These are phyloP conservation scores for Citrus unshiu DNA, from an alignment of 345 rosid genomes.

Conservation along the genomic window DNA sequence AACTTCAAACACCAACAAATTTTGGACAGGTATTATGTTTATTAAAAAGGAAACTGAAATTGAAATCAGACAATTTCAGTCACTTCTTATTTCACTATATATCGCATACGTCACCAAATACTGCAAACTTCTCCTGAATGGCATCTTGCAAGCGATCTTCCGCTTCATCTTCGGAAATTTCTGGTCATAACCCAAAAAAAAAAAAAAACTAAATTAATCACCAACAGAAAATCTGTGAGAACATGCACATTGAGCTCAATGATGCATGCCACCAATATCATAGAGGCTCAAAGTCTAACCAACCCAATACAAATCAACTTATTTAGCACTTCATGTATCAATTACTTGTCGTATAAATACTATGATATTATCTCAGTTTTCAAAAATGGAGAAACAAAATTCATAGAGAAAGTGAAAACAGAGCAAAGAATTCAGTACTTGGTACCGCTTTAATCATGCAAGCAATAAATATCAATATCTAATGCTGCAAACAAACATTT, in stretches of 20 bases:
- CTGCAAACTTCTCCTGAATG: slow-evolving; percentile 93
- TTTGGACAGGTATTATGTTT: background rate
- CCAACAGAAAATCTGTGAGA: slow-evolving; percentile 11
- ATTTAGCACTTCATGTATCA: background rate
- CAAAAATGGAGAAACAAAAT: background rate
- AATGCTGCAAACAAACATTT: background rate
- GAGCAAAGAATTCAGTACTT: background rate
- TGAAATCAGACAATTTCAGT: background rate
- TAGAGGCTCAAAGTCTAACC: background rate
- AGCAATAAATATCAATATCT: background rate
- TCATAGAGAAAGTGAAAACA: background rate
- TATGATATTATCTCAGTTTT: background rate
- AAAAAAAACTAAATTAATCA: slow-evolving; percentile 14
- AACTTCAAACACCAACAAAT: background rate
- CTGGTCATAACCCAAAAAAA: slow-evolving; percentile 34
- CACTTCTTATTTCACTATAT: slow-evolving; percentile 12
- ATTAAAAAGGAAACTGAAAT: background rate
- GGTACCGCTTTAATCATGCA: background rate
- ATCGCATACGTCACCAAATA: slow-evolving; percentile 88
- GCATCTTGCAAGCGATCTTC: slow-evolving; percentile 94
- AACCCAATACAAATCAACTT: background rate
- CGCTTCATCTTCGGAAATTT: slow-evolving; percentile 96
- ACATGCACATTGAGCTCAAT: background rate
- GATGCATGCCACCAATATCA: background rate
- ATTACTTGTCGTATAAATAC: background rate